phyloP scores from a whole-genome alignment of 129 eudicot genomes.

The Oenanthe sinensis region DNA sequence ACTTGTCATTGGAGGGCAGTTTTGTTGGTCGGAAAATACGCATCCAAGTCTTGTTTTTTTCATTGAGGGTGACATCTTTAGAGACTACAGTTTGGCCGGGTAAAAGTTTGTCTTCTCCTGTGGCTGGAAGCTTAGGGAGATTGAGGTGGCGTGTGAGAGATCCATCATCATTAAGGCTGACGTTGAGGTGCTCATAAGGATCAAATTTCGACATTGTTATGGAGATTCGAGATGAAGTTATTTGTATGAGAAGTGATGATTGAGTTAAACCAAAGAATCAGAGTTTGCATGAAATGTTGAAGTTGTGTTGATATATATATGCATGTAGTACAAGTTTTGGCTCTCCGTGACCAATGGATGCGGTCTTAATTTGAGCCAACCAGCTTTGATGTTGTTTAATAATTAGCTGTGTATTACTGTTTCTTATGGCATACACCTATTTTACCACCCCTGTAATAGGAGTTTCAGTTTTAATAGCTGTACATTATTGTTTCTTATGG shows the following conservation, averaged over 20 bases:
- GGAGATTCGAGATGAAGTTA: neutral
- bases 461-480: neutral
- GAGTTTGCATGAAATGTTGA: neutral
- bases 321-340: neutral
- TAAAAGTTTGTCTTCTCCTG: slow-evolving; percentile 30
- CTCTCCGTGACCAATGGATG: neutral
- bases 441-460: neutral
- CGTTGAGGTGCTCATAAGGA: slow-evolving; percentile 69
- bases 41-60: slow-evolving; percentile 47
- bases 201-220: slow-evolving; percentile 59
- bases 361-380: neutral
- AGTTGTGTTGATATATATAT: neutral
- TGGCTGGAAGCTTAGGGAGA: slow-evolving; percentile 48
- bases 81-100: slow-evolving; percentile 47
- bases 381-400: neutral
- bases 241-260: neutral
- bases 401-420: neutral
- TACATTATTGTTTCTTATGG: no score
- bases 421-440: neutral
- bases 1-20: slow-evolving; percentile 56
- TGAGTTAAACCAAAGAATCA: neutral
- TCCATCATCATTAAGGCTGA: slow-evolving; percentile 53
- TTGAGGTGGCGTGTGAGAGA: slow-evolving; percentile 41
- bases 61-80: slow-evolving; percentile 56
- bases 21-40: slow-evolving; percentile 63